Evolutionary conservation across 1,284 basidiomycete species (phyloP).

Genomic region (Puccinia hordei): DNA sequence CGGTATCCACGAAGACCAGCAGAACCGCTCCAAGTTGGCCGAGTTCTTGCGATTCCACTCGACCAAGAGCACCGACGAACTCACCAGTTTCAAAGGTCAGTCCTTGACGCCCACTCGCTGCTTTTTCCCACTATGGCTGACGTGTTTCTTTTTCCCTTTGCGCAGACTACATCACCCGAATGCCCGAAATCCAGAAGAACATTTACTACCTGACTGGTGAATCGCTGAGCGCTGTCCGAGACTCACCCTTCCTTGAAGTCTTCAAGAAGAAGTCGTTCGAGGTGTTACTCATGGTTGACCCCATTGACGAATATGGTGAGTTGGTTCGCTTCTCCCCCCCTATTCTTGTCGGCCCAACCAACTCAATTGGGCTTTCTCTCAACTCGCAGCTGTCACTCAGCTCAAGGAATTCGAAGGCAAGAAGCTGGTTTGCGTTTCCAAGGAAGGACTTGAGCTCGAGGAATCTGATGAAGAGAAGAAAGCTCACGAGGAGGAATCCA

Average conservation of each 20-base stretch:
- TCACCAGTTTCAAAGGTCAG: slow-evolving; percentile 87
- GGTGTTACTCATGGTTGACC: slow-evolving; percentile 95
- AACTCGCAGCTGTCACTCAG: slow-evolving; percentile 76
- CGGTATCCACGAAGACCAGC: slow-evolving; percentile 97
- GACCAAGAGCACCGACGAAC: slow-evolving; percentile 90
- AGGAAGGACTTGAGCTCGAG: slow-evolving; percentile 98
- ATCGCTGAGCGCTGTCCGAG: slow-evolving; percentile 83
- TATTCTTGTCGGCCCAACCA: neutral
- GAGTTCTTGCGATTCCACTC: slow-evolving; percentile 99
- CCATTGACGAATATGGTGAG: slow-evolving; percentile 72
- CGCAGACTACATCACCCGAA: slow-evolving; percentile 96
- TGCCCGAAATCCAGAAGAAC: slow-evolving; percentile 98
- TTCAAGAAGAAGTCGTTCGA: slow-evolving; percentile 99
- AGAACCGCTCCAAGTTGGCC: slow-evolving; percentile 98
- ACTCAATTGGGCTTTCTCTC: neutral
- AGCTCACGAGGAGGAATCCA: slow-evolving; percentile 80
- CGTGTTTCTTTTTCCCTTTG: neutral
- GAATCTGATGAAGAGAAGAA: slow-evolving; percentile 98
- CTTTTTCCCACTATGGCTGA: neutral
- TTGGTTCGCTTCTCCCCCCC: neutral
- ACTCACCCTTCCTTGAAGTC: slow-evolving; percentile 98
- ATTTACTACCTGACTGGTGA: slow-evolving; percentile 96
- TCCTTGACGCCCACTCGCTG: slow-evolving; percentile 37
- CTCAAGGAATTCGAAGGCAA: slow-evolving; percentile 99
- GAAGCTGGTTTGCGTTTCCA: slow-evolving; percentile 97